A percentile compares a stretch with the other conserved stretches of the same genome.
Evolutionary conservation across 257 asterid species (phyloP).

Genomic region (Solanum chmielewskii): DNA sequence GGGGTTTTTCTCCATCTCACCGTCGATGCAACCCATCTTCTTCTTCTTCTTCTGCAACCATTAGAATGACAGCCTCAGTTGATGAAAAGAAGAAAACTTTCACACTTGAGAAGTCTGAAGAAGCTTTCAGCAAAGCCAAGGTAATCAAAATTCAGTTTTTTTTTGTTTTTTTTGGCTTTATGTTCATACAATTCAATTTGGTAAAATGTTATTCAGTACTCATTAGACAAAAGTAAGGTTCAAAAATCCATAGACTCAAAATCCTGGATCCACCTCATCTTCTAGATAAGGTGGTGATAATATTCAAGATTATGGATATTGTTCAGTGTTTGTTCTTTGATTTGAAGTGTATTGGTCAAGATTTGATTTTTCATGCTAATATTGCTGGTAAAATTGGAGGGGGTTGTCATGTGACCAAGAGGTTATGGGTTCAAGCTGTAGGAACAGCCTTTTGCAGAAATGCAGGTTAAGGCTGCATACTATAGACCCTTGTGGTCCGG

Average conservation of each 20-base stretch:
- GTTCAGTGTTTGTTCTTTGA: not conserved
- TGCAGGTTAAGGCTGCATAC: not conserved
- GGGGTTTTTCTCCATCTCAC: not conserved
- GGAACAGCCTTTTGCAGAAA: not conserved
- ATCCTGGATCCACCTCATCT: not conserved
- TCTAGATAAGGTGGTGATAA: not conserved
- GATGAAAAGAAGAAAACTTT: constrained; percentile 70
- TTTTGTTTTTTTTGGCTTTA: not conserved
- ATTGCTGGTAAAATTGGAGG: not conserved
- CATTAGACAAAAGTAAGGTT: not conserved
- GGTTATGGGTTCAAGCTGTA: not conserved
- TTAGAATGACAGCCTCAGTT: constrained; percentile 54
- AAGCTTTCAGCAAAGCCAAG: constrained; percentile 93
- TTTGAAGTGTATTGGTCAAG: not conserved
- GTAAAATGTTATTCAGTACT: not conserved
- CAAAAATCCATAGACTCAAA: not conserved
- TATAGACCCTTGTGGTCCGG: not conserved
- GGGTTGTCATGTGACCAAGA: not conserved
- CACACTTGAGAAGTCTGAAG: constrained; percentile 81
- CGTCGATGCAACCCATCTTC: not conserved
- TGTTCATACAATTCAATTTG: not conserved
- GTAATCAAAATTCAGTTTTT: constrained; percentile 12
- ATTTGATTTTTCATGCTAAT: not conserved
- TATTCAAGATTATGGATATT: not conserved
- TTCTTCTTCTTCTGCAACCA: constrained; percentile 18